phyloP scores from a whole-genome alignment of 192 early-diverging fungal genomes.

The Umbelopsis sp. region DNA sequence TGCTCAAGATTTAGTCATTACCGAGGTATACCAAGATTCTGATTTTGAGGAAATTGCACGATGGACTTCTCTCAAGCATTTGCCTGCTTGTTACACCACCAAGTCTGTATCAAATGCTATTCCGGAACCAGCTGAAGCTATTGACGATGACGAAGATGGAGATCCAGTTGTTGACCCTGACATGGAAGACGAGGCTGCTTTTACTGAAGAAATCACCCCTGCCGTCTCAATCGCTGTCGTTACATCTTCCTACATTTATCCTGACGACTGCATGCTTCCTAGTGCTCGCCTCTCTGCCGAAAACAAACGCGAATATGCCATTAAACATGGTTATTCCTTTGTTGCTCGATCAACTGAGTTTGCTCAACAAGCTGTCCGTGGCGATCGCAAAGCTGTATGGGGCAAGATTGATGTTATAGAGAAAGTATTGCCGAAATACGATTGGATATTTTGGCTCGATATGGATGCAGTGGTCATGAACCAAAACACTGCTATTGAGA shows the following conservation, averaged over 20 bases:
- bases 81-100: slow-evolving; percentile 26
- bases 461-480: slow-evolving; percentile 62
- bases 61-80: slow-evolving; percentile 31
- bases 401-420: slow-evolving; percentile 59
- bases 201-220: neutral
- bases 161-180: neutral
- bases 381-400: slow-evolving; percentile 57
- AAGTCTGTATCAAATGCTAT: slow-evolving; percentile 7
- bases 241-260: slow-evolving; percentile 57
- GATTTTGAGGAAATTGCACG: slow-evolving; percentile 44
- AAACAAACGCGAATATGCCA: slow-evolving; percentile 56
- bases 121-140: slow-evolving; percentile 8
- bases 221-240: slow-evolving; percentile 43
- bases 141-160: slow-evolving; percentile 28
- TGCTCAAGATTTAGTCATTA: slow-evolving; percentile 37
- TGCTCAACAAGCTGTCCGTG: slow-evolving; percentile 46
- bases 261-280: slow-evolving; percentile 55
- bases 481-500: slow-evolving; percentile 39
- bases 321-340: slow-evolving; percentile 54
- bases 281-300: slow-evolving; percentile 45
- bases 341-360: slow-evolving; percentile 57
- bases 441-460: slow-evolving; percentile 66
- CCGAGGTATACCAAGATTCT: slow-evolving; percentile 46
- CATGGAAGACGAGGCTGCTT: neutral
- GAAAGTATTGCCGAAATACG: slow-evolving; percentile 58